Percentiles rank a stretch among this genome's conserved stretches.
phyloP scores from a whole-genome alignment of 805 yeast genomes.

The Schwanniomyces sp. region DNA sequence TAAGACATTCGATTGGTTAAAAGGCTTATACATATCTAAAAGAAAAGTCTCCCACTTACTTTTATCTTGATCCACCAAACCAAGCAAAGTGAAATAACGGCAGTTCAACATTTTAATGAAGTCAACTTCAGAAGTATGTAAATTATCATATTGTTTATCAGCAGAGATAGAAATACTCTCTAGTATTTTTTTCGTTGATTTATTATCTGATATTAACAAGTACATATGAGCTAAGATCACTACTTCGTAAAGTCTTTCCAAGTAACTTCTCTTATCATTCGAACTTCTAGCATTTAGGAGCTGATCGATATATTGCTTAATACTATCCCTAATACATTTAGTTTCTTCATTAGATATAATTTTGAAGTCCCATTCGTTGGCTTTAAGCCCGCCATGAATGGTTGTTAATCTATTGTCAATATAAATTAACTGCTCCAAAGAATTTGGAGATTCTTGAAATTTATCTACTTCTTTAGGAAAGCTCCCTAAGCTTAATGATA shows the following conservation, averaged over 20 bases:
- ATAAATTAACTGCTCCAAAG: constrained; percentile 32
- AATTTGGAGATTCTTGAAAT: constrained; percentile 33
- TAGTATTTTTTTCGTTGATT: not conserved
- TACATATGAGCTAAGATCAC: constrained; percentile 36
- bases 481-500: constrained; percentile 32
- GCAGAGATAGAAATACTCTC: not conserved
- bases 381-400: constrained; percentile 27
- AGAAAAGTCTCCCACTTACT: constrained; percentile 32
- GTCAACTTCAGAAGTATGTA: constrained; percentile 9
- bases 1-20: constrained; percentile 30
- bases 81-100: constrained; percentile 32
- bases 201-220: constrained; percentile 21
- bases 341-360: constrained; percentile 25
- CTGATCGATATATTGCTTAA: not conserved
- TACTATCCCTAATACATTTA: constrained; percentile 6
- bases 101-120: constrained; percentile 32
- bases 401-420: constrained; percentile 36
- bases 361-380: constrained; percentile 18
- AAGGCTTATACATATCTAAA: constrained; percentile 16
- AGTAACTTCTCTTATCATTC: constrained; percentile 16
- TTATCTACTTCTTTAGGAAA: constrained; percentile 34
- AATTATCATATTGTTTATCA: not conserved
- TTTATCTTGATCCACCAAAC: constrained; percentile 18
- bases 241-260: constrained; percentile 32
- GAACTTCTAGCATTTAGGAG: constrained; percentile 9